phyloP scores from a whole-genome alignment of 495 filamentous ascomycete species.

The Xylaria longipes region DNA sequence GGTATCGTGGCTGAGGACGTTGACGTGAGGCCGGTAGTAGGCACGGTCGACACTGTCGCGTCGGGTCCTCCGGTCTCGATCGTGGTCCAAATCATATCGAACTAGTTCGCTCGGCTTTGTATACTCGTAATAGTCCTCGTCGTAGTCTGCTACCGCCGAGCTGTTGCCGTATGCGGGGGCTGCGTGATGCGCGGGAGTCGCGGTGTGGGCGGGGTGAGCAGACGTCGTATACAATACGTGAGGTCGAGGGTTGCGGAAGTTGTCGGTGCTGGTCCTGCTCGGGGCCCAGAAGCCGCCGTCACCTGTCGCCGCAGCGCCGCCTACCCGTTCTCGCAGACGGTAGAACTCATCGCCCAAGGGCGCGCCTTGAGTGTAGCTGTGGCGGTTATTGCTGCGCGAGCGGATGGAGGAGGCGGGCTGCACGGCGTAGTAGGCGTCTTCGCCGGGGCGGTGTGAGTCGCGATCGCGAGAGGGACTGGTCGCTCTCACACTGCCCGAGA shows the following conservation, averaged over 20 bases:
- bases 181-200: constrained; percentile 38
- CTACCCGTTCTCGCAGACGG: constrained; percentile 52
- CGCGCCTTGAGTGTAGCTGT: constrained; percentile 42
- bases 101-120: constrained; percentile 73
- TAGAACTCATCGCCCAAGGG: constrained; percentile 51
- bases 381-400: constrained; percentile 40
- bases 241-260: constrained; percentile 45
- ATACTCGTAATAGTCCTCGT: constrained; percentile 71
- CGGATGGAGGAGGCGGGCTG: constrained; percentile 58
- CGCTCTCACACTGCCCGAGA: constrained; percentile 42
- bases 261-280: constrained; percentile 40
- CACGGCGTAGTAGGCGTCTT: constrained; percentile 53
- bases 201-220: constrained; percentile 21
- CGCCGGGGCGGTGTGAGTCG: constrained; percentile 56
- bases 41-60: constrained; percentile 58
- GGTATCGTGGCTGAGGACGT: constrained; percentile 62
- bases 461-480: constrained; percentile 55
- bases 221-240: constrained; percentile 43
- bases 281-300: constrained; percentile 46
- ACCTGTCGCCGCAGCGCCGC: not conserved
- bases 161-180: constrained; percentile 37
- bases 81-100: constrained; percentile 65
- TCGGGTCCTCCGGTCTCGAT: constrained; percentile 52
- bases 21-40: constrained; percentile 69
- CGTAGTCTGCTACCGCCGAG: constrained; percentile 61